Evolutionary conservation across 305 asterid genomes (phyloP).

Genomic region (Solanum hybrid): DNA sequence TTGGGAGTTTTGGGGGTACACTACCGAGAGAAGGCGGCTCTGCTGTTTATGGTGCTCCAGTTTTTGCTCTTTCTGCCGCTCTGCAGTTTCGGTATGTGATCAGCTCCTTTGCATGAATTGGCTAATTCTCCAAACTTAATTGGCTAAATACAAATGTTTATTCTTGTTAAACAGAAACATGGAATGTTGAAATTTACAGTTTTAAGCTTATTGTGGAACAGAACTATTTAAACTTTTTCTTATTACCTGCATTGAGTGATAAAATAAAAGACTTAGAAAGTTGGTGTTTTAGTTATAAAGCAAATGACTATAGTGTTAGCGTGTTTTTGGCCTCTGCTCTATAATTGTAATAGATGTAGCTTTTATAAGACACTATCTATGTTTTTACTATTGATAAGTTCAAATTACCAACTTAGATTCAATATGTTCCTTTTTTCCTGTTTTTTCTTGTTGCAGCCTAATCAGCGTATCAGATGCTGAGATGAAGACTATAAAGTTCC

Average conservation of each 20-base stretch:
- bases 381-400: not conserved
- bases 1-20: slow-evolving; percentile 40
- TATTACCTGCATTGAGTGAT: not conserved
- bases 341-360: not conserved
- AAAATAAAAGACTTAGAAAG: not conserved
- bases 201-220: not conserved
- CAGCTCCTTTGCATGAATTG: not conserved
- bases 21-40: slow-evolving; percentile 27
- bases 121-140: not conserved
- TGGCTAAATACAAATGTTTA: not conserved
- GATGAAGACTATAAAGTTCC: slow-evolving; percentile 64
- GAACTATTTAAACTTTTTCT: not conserved
- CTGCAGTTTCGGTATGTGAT: slow-evolving; percentile 67
- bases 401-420: slow-evolving; percentile 4
- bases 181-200: not conserved
- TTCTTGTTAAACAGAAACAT: not conserved
- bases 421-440: not conserved
- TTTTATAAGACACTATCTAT: not conserved
- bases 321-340: not conserved
- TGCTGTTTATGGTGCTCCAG: slow-evolving; percentile 62
- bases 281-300: not conserved
- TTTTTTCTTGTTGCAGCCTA: slow-evolving; percentile 38
- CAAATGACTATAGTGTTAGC: not conserved
- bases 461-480: slow-evolving; percentile 69
- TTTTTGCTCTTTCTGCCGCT: slow-evolving; percentile 69